These are phyloP conservation scores for Clonostachys sp. DNA, from an alignment of 2,329 filamentous ascomycete species.

Conservation along the genomic window DNA sequence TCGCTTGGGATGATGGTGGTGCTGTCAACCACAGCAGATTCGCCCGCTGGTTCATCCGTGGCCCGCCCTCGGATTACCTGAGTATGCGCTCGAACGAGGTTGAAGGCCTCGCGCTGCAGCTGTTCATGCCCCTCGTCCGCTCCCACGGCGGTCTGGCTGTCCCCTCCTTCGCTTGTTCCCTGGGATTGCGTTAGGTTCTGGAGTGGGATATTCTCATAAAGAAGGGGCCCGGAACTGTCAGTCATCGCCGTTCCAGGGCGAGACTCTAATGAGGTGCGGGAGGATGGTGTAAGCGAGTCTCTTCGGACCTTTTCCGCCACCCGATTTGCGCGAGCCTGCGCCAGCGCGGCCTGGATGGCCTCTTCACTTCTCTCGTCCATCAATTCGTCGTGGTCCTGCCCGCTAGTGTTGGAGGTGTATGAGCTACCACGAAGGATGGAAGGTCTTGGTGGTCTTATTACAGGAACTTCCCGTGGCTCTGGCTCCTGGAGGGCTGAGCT, in stretches of 20 bases:
- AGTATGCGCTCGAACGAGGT: conserved; percentile 37
- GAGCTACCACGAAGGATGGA: conserved; percentile 37
- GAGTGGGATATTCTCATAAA: conserved; percentile 16
- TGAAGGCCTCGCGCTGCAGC: conserved; percentile 27
- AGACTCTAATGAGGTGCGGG: conserved; percentile 30
- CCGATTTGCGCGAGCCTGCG: conserved; percentile 34
- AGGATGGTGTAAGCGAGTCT: conserved; percentile 25
- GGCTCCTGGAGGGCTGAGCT: conserved; percentile 3
- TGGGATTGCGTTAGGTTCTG: conserved; percentile 15
- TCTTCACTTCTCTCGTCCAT: conserved; percentile 16
- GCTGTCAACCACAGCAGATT: not conserved
- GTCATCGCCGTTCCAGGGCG: conserved; percentile 19
- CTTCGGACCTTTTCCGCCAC: conserved; percentile 32
- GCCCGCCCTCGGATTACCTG: conserved; percentile 10
- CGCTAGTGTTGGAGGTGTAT: conserved; percentile 26
- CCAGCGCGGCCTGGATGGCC: conserved; percentile 28
- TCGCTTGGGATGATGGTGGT: conserved; percentile 14
- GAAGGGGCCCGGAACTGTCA: conserved; percentile 6
- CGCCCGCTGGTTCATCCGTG: not conserved
- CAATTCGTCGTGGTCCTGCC: conserved; percentile 14
- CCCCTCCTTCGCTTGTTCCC: not conserved
- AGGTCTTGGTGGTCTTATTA: conserved; percentile 20
- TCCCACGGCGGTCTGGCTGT: conserved; percentile 3
- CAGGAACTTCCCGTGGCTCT: conserved; percentile 1
- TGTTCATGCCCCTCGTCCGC: conserved; percentile 2